Conservation (phyloP, 192 early-diverging fungal genomes). For the Phycomyces nitens region DNA sequence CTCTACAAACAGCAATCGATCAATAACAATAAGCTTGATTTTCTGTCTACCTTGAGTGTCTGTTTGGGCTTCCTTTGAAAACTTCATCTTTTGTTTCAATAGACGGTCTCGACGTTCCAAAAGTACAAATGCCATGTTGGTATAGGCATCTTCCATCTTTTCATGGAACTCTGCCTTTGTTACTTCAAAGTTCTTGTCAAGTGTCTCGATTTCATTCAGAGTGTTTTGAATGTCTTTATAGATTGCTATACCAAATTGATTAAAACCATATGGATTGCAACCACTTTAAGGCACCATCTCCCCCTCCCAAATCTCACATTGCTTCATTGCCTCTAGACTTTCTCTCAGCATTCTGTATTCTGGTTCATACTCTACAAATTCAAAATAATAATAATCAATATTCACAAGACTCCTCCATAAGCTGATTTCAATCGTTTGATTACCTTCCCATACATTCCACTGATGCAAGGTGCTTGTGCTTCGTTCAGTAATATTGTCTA, state of each 20-base stretch:
- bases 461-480: constrained; percentile 7
- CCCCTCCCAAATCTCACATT: background rate
- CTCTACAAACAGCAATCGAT: too few species aligned
- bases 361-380: constrained; percentile 17
- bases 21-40: too few species aligned
- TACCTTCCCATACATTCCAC: constrained; percentile 11
- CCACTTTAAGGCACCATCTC: too few species aligned
- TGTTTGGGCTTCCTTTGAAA: background rate
- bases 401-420: background rate
- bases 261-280: background rate
- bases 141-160: constrained; percentile 16
- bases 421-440: background rate
- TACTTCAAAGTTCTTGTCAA: constrained; percentile 13
- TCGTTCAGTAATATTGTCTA: background rate
- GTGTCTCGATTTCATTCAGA: constrained; percentile 11
- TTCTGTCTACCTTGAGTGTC: constrained; percentile 13
- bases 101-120: constrained; percentile 2
- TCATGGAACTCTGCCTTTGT: constrained; percentile 6
- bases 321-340: constrained; percentile 9
- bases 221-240: constrained; percentile 23
- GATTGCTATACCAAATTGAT: background rate
- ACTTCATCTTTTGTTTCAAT: constrained; percentile 4
- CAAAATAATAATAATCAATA: constrained; percentile 4
- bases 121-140: constrained; percentile 4
- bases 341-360: constrained; percentile 24